Percentiles rank a stretch among this genome's conserved stretches.
Conservation (phyloP, 148 eudicot species). For the Chenopodium berlandieri region DNA sequence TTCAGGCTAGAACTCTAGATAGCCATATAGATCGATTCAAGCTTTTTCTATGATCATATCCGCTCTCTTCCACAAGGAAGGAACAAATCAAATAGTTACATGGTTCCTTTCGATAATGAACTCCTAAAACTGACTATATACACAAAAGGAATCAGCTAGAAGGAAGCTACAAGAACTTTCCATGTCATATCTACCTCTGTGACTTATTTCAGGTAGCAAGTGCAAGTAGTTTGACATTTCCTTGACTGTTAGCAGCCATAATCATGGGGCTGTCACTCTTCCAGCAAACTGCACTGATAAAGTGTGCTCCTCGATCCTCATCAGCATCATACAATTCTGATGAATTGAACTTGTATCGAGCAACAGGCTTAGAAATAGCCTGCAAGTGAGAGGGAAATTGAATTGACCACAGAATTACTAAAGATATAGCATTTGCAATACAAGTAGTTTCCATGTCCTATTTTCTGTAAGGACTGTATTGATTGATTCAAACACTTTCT, state of each 20-base stretch:
- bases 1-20: not conserved
- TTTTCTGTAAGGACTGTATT: no score
- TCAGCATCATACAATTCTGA: conserved; percentile 50
- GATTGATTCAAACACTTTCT: no score
- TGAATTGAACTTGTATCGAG: conserved; percentile 58
- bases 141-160: conserved; percentile 10
- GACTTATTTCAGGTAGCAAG: conserved; percentile 53
- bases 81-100: not conserved
- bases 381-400: conserved; percentile 23
- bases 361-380: conserved; percentile 78
- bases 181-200: not conserved
- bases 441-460: no score
- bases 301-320: conserved; percentile 59
- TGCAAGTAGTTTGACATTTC: conserved; percentile 70
- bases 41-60: not conserved
- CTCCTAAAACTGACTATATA: conserved; percentile 7
- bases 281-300: conserved; percentile 89
- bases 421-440: not conserved
- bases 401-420: not conserved
- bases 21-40: no score
- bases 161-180: not conserved
- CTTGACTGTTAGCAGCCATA: conserved; percentile 85
- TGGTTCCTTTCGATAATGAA: not conserved
- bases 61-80: not conserved
- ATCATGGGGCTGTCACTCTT: conserved; percentile 72